Evolutionary conservation across 257 asterid species (phyloP), one percentile per base, ranked within the genome.

Genomic region (Primulina huaijiensis): DNA sequence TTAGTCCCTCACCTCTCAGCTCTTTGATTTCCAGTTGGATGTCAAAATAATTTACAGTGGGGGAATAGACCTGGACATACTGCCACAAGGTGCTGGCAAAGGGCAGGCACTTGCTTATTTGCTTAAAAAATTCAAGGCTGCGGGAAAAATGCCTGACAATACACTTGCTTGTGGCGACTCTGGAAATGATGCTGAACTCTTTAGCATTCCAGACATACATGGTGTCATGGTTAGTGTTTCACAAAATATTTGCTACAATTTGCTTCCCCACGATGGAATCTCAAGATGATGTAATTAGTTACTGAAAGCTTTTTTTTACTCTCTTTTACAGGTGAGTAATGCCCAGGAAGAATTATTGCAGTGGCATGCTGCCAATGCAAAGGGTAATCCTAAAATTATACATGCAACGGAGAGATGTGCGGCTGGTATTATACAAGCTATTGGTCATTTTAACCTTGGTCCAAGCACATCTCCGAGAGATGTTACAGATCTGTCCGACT

Each of bases 81-180:
- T 91, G 80, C 97, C 99, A 14, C 95, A 86, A 82, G 96, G 99
- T 67, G 99, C 99, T 72, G 99, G 99, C 53, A 94, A 94, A 84
- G 99, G 99, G 78, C 97, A 91, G 79, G 99, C 99, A 70, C 96
- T 94, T 75, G 96, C 97, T 75, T 94, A 94, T 82, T 77, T 94
- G 86, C 99, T 85, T 67, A 82, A 84, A 70, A 94, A 82, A 72
- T 83, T 91, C 76, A 88, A 80, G 78, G 75, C 76, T 1, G 89
- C 72, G 82, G 90, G 86, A 7, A 86, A 86, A 81, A 76, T 79
- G 43, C 99, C 99, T 34, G 72, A 69, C 59, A 94, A 88, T 76
- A 94, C 99, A 20, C 96, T 94, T 80, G 99, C 84, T 68, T 94
- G 97, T 65, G 97, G 99, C 25, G 99, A 94, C 80, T 94, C 99